A percentile compares a stretch with the other conserved stretches of the same genome.
phyloP scores from a whole-genome alignment of 805 yeast species.

The Lachancea sp. region DNA sequence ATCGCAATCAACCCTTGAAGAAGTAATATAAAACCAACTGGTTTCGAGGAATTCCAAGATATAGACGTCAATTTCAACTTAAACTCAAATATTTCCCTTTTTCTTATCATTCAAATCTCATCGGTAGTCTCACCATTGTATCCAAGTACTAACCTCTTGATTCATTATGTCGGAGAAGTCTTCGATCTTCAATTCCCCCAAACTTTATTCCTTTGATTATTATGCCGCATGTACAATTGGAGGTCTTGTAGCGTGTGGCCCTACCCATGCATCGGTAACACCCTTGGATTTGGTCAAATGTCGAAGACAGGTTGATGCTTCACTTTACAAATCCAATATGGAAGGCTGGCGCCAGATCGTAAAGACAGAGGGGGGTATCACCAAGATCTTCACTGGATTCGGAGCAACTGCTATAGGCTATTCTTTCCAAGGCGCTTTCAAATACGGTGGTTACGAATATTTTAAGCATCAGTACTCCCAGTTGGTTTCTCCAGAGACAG shows the following conservation, averaged over 20 bases:
- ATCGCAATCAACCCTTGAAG: no score
- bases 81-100: no score
- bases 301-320: slow-evolving; percentile 79
- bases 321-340: slow-evolving; percentile 64
- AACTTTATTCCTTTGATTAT: slow-evolving; percentile 18
- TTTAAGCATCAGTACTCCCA: slow-evolving; percentile 77
- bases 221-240: slow-evolving; percentile 48
- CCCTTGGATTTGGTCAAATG: slow-evolving; percentile 92
- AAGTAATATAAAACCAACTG: no score
- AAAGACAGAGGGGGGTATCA: slow-evolving; percentile 72
- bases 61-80: no score
- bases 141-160: no score
- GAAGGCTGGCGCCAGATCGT: slow-evolving; percentile 79
- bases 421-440: slow-evolving; percentile 94
- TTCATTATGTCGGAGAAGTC: slow-evolving; percentile 2
- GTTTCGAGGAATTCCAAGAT: no score
- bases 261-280: slow-evolving; percentile 89
- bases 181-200: slow-evolving; percentile 8
- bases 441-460: slow-evolving; percentile 89
- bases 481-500: slow-evolving; percentile 55
- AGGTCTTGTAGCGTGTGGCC: slow-evolving; percentile 84
- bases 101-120: no score
- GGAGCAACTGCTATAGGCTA: slow-evolving; percentile 93
- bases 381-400: slow-evolving; percentile 76
- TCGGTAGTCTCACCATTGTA: no score